Base-by-base conservation (phyloP, 495 filamentous ascomycete genomes). In the Staphylotrichum longicolle region DNA sequence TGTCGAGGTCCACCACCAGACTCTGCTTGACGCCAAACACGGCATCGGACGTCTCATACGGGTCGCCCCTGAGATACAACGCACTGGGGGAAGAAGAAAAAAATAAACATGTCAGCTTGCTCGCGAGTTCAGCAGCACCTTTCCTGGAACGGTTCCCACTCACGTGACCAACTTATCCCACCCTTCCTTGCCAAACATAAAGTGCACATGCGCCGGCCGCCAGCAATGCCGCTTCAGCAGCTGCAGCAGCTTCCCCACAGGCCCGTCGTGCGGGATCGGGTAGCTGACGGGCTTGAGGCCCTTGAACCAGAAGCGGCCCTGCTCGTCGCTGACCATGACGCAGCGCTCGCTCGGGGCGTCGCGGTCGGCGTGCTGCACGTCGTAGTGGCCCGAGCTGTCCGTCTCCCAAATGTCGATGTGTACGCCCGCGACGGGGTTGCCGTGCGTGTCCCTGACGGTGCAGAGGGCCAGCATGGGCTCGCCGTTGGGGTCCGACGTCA, bases 321-420 rank as follows among this genome's bases (percentile, higher is more conserved):
- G 74, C 3, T 74, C 72, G 62, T 90, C 86, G 61, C 82, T 89
- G 12, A 80, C 76, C 83, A 97, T 86, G 35, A 96, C 78, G 62
- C 89, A 90, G 35, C 93, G 78, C 40, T 92, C 91, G 77, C 93
- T 91, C 0, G 91, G 89, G 14, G 83, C 85, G 27, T 81, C 72
- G 11, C 87, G 76, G 35, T 86, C 86, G 0, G 82, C 76, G 68
- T 93, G 87, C 76, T 96, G 93, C 59, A 96, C 91, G 74, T 97
- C 93, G 71, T 97, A 97, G 66, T 87, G 86, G 10, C 93, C 93
- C 33, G 85, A 85, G 54, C 83, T 87, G 68, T 97, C 91, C 15
- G 92, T 93, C 75, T 96, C 93, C 93, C 93, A 97, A 68, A 96
- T 91, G 72, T 96, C 91, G 64, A 96, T 83, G 70, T 87, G 90